Percentiles rank a stretch among this genome's conserved stretches.
These are phyloP conservation scores for Aureobasidium musti DNA, from an alignment of 2,329 filamentous ascomycete genomes.

Conservation along the genomic window DNA sequence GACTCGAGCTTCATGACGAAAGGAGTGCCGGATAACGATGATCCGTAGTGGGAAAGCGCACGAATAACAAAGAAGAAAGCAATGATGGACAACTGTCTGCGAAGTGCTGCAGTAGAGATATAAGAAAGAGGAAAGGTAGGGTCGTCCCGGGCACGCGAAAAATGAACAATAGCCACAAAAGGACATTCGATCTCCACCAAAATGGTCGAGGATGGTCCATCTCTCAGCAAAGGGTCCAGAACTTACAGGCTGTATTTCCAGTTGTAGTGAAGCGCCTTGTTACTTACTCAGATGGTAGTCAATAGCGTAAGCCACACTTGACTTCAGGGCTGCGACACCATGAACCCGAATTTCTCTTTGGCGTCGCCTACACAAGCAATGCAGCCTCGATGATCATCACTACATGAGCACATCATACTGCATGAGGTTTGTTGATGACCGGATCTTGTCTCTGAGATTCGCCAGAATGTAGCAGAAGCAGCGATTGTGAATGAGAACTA, in stretches of 20 bases:
- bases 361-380: not conserved
- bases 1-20: not conserved
- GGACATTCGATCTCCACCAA: not conserved
- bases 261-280: not conserved
- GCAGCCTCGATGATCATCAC: not conserved
- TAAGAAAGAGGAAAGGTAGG: not conserved
- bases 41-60: not conserved
- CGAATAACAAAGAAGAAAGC: not conserved
- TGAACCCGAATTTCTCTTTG: not conserved
- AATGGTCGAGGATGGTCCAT: not conserved
- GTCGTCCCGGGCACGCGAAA: not conserved
- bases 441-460: too few species aligned
- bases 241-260: not conserved
- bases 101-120: not conserved
- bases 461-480: not conserved
- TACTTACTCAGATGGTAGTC: not conserved
- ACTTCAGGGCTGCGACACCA: not conserved
- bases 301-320: conserved; percentile 1
- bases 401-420: not conserved
- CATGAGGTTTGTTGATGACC: not conserved
- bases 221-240: not conserved
- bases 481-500: not conserved
- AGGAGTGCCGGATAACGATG: not conserved
- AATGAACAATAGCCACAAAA: not conserved
- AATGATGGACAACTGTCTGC: not conserved